Evolutionary conservation across 2,329 filamentous ascomycete genomes (phyloP), one percentile per base, ranked within the genome.

Genomic region (Pseudogymnoascus sp.): DNA sequence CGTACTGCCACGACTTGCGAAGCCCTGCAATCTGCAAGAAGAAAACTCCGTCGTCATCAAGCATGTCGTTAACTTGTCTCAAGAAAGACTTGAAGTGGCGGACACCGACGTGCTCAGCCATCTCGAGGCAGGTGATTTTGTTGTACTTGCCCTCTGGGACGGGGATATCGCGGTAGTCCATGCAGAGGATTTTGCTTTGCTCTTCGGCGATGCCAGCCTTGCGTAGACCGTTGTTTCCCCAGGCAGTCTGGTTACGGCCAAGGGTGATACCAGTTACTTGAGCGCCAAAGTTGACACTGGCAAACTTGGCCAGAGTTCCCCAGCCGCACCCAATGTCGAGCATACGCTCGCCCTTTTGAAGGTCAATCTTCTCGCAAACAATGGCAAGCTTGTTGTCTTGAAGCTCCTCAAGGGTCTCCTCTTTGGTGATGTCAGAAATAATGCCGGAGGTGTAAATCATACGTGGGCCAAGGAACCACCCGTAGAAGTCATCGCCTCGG

Each of bases 391-490:
- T 97, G 85, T 97, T 97, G 78, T 97, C 93, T 81, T 97, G 95
- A 53, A 97, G 85, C 79, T 97, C 83, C 79, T 99, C 95, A 26
- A 99, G 88, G 35, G 86, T 85, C 80, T 97, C 95, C 78, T 97
- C 95, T 69, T 82, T 83, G 77, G 88, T 86, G 76, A 90, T 85
- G 76, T 97, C 92, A 66, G 89, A 89, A 74, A 99, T 96, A 72
- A 99, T 82, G 72, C 95, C 95, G 61, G 91, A 96, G 61, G 95
- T 99, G 81, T 97, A 97, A 78, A 97, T 91, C 95, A 97, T 99
- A 74, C 93, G 93, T 65, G 93, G 93, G 66, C 95, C 95, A 67
- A 97, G 85, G 84, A 97, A 97, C 92, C 93, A 99, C 75, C 86
- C 89, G 82, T 99, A 99, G 80, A 97, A 96, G 78, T 97, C 95